Evolutionary conservation across 208 protist genomes (phyloP), one percentile per base, ranked within the genome.

Genomic region (Trypanosomatidae sp.): DNA sequence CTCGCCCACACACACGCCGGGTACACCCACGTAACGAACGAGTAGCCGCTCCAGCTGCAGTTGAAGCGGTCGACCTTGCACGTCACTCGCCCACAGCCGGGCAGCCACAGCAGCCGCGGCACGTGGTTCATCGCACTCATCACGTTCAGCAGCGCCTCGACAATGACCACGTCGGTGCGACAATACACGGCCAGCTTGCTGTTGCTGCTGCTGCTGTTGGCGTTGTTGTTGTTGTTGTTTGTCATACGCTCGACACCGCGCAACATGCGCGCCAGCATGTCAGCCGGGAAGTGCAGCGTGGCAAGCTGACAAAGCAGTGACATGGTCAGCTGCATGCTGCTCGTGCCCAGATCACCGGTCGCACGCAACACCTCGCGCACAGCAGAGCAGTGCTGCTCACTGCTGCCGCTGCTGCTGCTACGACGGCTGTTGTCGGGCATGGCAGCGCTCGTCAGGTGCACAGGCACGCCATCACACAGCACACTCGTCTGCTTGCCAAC

Each of bases 1-100:
- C 76, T 71, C 13, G 43, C 32, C 75, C 76, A 88, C 25, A 94
- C 72, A 47, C 75, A 88, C 16, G 66, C 63, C 16, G 85, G 80
- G 44, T 75, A 59, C 24, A 94, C 44, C 81, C 85, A 94, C 32
- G 75, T 64, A 0, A 68, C 55, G 42, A 88, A 85, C 51, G 53
- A 75, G 68, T 88, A 94, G 33, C 80, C 74, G 35, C 42, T 59
- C 62, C 69, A 84, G 39, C 66, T 66, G 16, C 46, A 42, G 11
- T 45, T 24, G 19, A 73, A 70, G 19, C 50, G 43, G 15, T 64
- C 56, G 10, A 70, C 23, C 30, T 62, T 62, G 48, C 65, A 77
- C 48, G 58, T 50, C 15, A 86, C 66, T 59, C 69, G 68, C 25
- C 78, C 63, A 46, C 51, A 48, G 15, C 85, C 85, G 16, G 67